These are phyloP conservation scores for Jasminum sambac DNA, from an alignment of 257 asterid species.

Conservation along the genomic window DNA sequence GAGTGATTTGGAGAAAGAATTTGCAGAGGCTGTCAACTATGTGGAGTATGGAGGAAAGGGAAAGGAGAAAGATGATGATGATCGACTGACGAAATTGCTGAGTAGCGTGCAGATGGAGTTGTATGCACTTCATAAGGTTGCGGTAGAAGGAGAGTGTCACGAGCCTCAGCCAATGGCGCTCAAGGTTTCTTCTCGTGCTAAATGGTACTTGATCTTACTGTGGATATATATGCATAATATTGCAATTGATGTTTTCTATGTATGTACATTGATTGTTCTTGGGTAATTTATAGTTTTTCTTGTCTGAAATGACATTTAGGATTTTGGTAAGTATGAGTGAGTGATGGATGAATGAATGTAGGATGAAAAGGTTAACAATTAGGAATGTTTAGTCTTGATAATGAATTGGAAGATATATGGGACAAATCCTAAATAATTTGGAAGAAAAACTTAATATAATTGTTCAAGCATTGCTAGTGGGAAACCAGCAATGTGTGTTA, in stretches of 20 bases:
- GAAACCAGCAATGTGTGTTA: too few relatives aligned
- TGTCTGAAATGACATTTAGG: background rate
- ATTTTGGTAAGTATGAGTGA: background rate
- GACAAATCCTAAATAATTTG: background rate
- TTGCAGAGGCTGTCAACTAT: conserved; percentile 73
- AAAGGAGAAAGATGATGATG: conserved; percentile 33
- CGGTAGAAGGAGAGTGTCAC: conserved; percentile 82
- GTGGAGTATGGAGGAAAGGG: conserved; percentile 53
- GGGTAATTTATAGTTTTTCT: background rate
- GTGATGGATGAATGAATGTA: background rate
- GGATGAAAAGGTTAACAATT: background rate
- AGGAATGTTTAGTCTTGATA: background rate
- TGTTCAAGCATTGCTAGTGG: background rate
- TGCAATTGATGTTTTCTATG: background rate
- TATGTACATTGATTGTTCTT: background rate
- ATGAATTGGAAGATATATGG: background rate
- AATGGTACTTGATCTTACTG: conserved; percentile 59
- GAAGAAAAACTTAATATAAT: background rate
- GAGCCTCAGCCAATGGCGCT: conserved; percentile 84
- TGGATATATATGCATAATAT: background rate
- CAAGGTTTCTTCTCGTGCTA: conserved; percentile 71
- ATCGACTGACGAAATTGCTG: conserved; percentile 37
- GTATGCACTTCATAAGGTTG: conserved; percentile 79
- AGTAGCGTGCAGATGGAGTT: conserved; percentile 61
- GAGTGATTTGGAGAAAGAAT: conserved; percentile 76